Base-by-base conservation (phyloP, 2,329 filamentous ascomycete species). In the Talaromyces sp. region DNA sequence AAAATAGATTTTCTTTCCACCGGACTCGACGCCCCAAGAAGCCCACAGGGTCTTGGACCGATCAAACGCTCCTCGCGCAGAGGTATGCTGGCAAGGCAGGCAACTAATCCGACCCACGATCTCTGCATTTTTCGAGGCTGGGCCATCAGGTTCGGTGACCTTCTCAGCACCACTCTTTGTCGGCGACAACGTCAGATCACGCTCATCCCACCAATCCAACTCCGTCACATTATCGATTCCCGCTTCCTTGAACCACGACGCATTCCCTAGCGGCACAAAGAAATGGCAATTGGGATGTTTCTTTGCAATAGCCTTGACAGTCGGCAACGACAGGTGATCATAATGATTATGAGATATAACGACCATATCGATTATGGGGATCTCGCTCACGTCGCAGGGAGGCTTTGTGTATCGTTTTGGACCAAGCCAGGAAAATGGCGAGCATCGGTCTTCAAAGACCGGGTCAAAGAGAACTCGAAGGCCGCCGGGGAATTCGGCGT, bases 131-230 rank as follows among this genome's bases (percentile, higher is more conserved):
- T 60, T 52, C 6, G 40, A 18, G n/a, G 33, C 33, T 11, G 52
- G 28, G 35, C 50, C 42, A 37, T 37, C 18, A 11, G 31, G 35
- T 3, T 66, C 67, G 0, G 69, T 62, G 50, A 62, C 23, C 21
- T 72, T 68, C 57, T 74, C 68, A 0, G 66, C 62, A 1, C 58
- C 42, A 14, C 69, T 67, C 67, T 69, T 60, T 63, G 69, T 67
- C 6, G 76, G 72, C 14, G 83, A 81, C 28, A 96, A 77, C 0
- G 80, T 86, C n/a, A 96, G 75, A 55, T 93, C 87, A 5, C 86
- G 83, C 66, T 91, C 88, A 68, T 96, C 88, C 93, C 93, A 97
- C 93, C 93, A 97, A 77, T 98, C 93, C 70, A 97, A 76, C 78
- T 97, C 93, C 0, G 91, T 96, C 48, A 93, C 88, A 64, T 92